Evolutionary conservation across 2,329 filamentous ascomycete genomes (phyloP), one percentile per base, ranked within the genome.

Genomic region (Calonectria honghensis): DNA sequence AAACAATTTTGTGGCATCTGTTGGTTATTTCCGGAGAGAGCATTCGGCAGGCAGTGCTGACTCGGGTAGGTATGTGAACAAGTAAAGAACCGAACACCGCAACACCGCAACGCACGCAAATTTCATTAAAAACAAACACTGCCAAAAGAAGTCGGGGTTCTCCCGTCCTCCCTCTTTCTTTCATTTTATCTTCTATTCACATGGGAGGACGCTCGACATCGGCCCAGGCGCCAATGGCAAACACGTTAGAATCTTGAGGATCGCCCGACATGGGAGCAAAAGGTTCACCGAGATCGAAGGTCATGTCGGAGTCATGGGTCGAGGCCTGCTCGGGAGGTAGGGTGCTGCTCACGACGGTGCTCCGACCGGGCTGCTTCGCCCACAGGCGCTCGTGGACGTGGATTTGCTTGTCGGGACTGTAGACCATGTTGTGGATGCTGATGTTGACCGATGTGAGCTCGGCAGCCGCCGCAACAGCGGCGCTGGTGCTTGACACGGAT

Each of bases 171-270:
- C n/a, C 24, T 24, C 52, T 20, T 4, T 16, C 50, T 41, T 51
- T 1, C 6, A 57, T 35, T 24, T 41, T 20, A 2, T 16, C 50
- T 41, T 51, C 2, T 11, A 57, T 35, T 69, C 16, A 54, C 18
- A 41, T 29, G 51, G 68, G 64, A 61, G 74, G 74, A 10, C 66
- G 73, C 29, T 73, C 41, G 27, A 65, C 65, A 39, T 80, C 77
- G 52, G 79, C 79, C 79, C 79, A 80, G 10, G 77, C 74, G 37
- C 79, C 79, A 51, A 79, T 73, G 37, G 73, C 79, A 31, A 67
- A 77, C 18, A 80, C 70, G 51, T 75, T 59, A 31, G 63, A 59
- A 48, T 65, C 74, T 27, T 67, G 65, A 45, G 73, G 72, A 50
- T 68, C 68, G 48, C 39, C 68, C 29, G 61, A 27, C 14, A 67